Base-by-base conservation (phyloP, 2,329 filamentous ascomycete genomes). In the Talaromyces funiculosus region DNA sequence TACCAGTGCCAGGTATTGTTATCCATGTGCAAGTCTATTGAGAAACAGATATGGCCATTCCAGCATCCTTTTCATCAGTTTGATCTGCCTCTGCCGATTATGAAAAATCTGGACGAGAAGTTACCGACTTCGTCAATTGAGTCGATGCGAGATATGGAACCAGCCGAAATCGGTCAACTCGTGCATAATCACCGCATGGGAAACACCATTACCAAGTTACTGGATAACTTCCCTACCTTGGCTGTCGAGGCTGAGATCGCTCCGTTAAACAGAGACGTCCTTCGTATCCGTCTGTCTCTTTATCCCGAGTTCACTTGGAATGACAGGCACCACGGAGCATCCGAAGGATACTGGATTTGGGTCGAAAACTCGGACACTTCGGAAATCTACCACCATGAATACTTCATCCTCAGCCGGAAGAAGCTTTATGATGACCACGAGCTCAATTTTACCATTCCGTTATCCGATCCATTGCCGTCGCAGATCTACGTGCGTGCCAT, bases 301-400 rank as follows among this genome's bases (percentile, higher is more conserved):
- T 90, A 88, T 1, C 91, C 94, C 0, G 92, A 97, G 56, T 99
- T 99, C 71, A 82, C 81, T 38, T 99, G 94, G 94, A 96, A 96
- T 67, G 93, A 97, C 66, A 87, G 90, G 51, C 85, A 96, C 62
- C 92, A 99, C 70, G 95, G 95, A 18, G 91, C 87, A 2, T 97
- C 93, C 0, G 94, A 99, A 70, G 93, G 93, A 3, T 99, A 95
- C 77, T 99, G 95, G 84, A 89, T 99, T 61, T 99, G 94, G 95
- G 93, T 99, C 3, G 94, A 99, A 74, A 96, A 97, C 72, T 97
- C 93, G 0, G 94, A 97, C 68, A 97, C 92, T 0, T 92, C 91
- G 0, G 92, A 97, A 74, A 97, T 99, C 42, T 97, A 96, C 69
- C 94, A 99, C 68, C 90, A 97, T 65, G 94, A 99, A 72, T 97